phyloP scores from a whole-genome alignment of 208 protist genomes.

The Acanthamoeba divionensis region DNA sequence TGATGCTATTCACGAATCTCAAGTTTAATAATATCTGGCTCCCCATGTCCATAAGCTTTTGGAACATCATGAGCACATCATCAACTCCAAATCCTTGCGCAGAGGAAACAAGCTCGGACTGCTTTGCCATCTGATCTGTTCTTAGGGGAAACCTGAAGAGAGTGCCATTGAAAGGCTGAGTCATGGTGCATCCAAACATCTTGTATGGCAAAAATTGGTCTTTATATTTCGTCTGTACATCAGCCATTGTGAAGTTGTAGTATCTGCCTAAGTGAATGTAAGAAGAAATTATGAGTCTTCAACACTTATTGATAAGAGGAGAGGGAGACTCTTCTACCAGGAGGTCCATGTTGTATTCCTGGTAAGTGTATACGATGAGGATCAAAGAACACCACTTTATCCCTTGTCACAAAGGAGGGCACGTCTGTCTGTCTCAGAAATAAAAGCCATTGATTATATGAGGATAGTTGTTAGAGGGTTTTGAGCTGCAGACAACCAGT shows the following conservation, averaged over 20 bases:
- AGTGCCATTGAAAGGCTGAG: neutral
- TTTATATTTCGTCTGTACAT: neutral
- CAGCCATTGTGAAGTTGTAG: slow-evolving; percentile 24
- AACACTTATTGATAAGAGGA: neutral
- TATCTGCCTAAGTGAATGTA: slow-evolving; percentile 20
- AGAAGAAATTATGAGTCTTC: neutral
- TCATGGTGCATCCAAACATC: slow-evolving; percentile 1
- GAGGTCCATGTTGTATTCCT: slow-evolving; percentile 31
- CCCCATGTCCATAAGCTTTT: slow-evolving; percentile 18
- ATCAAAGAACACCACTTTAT: slow-evolving; percentile 33
- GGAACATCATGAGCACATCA: neutral
- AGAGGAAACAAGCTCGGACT: neutral
- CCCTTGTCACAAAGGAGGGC: neutral
- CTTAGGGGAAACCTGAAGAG: slow-evolving; percentile 30
- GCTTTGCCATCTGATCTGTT: neutral
- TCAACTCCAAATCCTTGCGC: neutral
- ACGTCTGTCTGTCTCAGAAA: neutral
- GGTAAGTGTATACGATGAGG: slow-evolving; percentile 32
- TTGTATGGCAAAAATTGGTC: neutral
- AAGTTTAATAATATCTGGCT: slow-evolving; percentile 21
- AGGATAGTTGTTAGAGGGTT: neutral
- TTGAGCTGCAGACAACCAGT: neutral
- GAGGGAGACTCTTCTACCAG: neutral
- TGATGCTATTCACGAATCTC: neutral
- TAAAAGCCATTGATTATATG: neutral